Evolutionary conservation across 2,329 filamentous ascomycete genomes (phyloP).

Genomic region (Diaporthe vexans): DNA sequence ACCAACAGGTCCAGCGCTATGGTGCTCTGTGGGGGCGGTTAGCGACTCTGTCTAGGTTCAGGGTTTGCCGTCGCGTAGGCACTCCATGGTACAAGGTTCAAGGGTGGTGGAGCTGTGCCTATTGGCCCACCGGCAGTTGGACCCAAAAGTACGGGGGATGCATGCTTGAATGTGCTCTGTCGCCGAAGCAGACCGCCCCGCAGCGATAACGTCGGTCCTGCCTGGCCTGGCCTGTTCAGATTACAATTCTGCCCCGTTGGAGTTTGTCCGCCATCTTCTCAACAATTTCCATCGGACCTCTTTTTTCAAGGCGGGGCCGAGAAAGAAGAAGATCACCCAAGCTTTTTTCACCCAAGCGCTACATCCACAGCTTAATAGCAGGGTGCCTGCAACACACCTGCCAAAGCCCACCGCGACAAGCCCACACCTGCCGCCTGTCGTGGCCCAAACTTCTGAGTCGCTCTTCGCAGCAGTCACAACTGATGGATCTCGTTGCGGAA

Average conservation of each 20-base stretch:
- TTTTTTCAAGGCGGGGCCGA: slow-evolving; percentile 8
- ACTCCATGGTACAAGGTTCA: slow-evolving; percentile 1
- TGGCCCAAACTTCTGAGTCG: neutral
- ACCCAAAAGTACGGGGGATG: slow-evolving; percentile 28
- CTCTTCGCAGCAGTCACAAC: neutral
- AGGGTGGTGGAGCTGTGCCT: neutral
- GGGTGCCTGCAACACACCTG: neutral
- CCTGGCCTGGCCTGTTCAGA: no score
- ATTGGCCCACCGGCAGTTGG: slow-evolving; percentile 29
- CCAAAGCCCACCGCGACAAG: neutral
- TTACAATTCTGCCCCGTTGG: no score
- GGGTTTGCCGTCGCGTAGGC: neutral
- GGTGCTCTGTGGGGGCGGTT: neutral
- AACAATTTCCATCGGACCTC: slow-evolving; percentile 8
- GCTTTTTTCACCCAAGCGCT: slow-evolving; percentile 20
- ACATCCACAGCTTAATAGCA: slow-evolving; percentile 8
- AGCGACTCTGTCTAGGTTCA: neutral
- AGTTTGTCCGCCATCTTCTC: neutral
- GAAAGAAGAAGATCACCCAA: neutral
- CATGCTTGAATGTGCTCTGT: neutral
- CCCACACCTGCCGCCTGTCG: no score
- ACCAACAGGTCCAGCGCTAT: neutral
- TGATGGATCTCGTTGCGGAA: neutral
- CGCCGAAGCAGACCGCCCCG: neutral
- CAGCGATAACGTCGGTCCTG: slow-evolving; percentile 17